These are phyloP conservation scores for Coemansia sp. DNA, from an alignment of 192 early-diverging fungal species.

Conservation along the genomic window DNA sequence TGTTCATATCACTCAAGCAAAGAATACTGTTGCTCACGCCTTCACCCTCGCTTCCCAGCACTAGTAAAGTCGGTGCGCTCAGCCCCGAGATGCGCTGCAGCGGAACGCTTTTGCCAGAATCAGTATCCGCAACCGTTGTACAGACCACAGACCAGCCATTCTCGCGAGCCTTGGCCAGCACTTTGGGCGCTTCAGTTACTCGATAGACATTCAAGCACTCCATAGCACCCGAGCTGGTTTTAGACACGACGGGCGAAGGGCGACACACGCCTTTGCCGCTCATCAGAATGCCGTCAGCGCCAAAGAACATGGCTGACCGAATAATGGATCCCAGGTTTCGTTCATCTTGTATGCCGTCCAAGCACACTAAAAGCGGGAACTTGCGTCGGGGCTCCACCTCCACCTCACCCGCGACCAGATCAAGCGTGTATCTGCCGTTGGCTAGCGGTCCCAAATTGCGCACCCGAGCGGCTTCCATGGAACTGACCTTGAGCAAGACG, in stretches of 20 bases:
- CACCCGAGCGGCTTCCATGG: neutral
- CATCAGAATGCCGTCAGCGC: slow-evolving; percentile 36
- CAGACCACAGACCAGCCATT: slow-evolving; percentile 38
- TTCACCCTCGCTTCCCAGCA: slow-evolving; percentile 40
- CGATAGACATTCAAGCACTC: slow-evolving; percentile 31
- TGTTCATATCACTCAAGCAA: slow-evolving; percentile 18
- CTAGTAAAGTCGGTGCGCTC: slow-evolving; percentile 26
- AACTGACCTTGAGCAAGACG: slow-evolving; percentile 14
- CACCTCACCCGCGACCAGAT: neutral
- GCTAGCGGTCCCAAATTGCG: slow-evolving; percentile 3
- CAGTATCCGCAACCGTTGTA: slow-evolving; percentile 4
- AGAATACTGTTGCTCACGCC: slow-evolving; percentile 17
- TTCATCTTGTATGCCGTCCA: slow-evolving; percentile 36
- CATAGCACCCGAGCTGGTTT: slow-evolving; percentile 40
- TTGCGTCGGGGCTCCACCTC: slow-evolving; percentile 18
- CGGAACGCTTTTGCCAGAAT: neutral
- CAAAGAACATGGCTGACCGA: slow-evolving; percentile 50
- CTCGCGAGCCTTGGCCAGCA: slow-evolving; percentile 8
- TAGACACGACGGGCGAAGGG: slow-evolving; percentile 31
- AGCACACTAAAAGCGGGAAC: slow-evolving; percentile 35
- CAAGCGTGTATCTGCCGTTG: slow-evolving; percentile 18
- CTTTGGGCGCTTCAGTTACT: neutral
- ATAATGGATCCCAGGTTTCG: slow-evolving; percentile 46
- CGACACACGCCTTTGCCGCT: slow-evolving; percentile 4
- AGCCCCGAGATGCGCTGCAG: slow-evolving; percentile 10